Base-by-base conservation (phyloP, 495 filamentous ascomycete genomes). In the Tetracladium marchalianum region DNA sequence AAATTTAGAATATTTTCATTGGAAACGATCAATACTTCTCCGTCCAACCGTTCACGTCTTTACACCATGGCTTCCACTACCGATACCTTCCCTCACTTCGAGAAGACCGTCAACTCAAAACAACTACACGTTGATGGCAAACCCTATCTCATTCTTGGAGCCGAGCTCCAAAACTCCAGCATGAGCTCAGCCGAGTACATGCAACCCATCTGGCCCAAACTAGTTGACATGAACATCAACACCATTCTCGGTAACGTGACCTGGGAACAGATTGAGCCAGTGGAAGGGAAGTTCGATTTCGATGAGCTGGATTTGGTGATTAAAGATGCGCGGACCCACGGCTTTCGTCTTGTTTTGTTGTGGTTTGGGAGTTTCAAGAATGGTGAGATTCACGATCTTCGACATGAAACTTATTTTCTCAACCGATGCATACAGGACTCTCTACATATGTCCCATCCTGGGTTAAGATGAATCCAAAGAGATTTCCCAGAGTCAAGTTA, bases 341-440 rank as follows among this genome's bases (percentile, higher is more conserved):
- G 56, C 5, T 32, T 74, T 27, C 64, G 64, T 38, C 56, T 76
- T 0, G 58, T 73, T 2, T 39, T 73, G 18, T 57, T 73, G n/a
- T 73, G 71, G 71, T 71, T 73, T 58, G 71, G 68, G 1, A 63
- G 63, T 0, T 73, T 69, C 56, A 72, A 75, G 49, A 72, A 73
- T 57, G 70, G 64, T 65, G 31, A n/a, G 44, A 11, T 27, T 34
- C 1, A n/a, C 12, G 10, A 11, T 31, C 5, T 12, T 27, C n/a
- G 18, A 13, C 18, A 11, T 13, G 27, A 32, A n/a, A 17, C 2
- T 27, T 11, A 16, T 5, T 6, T 32, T 1, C 16, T 24, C 31
- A 39, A n/a, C 3, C 22, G 7, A 3, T 27, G 13, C 6, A n/a
- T 1, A 12, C n/a, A 51, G 49, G 49, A 17, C 47, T 65, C 36